Base-by-base conservation (phyloP, 1,139 yeast species). In the Lodderomyces metapsilosis region DNA sequence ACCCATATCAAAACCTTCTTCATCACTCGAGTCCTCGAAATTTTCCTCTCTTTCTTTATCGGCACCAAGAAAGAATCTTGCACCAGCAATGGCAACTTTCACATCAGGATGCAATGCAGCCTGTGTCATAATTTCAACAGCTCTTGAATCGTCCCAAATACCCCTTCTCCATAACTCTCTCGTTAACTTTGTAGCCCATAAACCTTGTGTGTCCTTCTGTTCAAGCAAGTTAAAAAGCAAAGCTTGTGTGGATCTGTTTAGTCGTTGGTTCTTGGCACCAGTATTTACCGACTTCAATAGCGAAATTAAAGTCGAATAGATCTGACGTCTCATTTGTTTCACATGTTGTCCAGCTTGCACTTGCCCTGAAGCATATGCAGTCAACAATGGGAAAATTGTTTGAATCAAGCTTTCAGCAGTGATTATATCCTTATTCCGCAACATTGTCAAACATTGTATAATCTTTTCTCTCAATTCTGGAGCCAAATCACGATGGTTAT, bases 111-210 rank as follows among this genome's bases (percentile, higher is more conserved):
- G 96, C 46, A 87, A 64, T 1, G 97, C 89, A 1, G 98, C 97
- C 56, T 88, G 95, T 2, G 95, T 85, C 98, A 94, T 91, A 55
- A 92, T 81, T 63, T 92, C 98, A 18, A 92, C 96, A 0, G 98
- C 85, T 53, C 98, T 74, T 1, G 96, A 78, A 63, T 92, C 99
- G 61, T 89, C 97, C 99, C 99, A 92, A 46, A 92, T 85, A 57
- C 96, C 96, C 58, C 98, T 76, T 68, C 95, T 78, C 99, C 99
- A 92, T 43, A 92, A 73, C 62, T 92, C 98, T 60, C 98, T 78
- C 7, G 98, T 89, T 43, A 92, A 71, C 57, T 88, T 89, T 8
- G 98, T 87, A 4, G 98, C 97, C 98, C 98, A 92, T 23, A 92
- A 68, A 32, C 98, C 98, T 56, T 82, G 86, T 36, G 82, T 68